Base-by-base conservation (phyloP, 192 early-diverging fungal genomes). In the Coemansia sp. region DNA sequence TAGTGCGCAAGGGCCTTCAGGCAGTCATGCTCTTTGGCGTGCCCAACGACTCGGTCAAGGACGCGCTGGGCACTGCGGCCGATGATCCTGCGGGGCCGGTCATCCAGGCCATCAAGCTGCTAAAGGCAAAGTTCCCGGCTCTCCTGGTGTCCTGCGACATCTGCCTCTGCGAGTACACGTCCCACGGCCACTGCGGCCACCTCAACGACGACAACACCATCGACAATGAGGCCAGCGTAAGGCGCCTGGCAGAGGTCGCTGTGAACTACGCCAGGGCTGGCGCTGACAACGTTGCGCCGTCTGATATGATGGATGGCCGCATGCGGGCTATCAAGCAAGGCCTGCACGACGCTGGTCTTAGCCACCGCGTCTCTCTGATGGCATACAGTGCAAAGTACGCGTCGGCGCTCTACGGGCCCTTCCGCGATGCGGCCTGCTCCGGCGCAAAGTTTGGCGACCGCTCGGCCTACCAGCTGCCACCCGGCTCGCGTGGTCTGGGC, bases 251-350 rank as follows among this genome's bases (percentile, higher is more conserved):
- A 0, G 82, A 92, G 53, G 89, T 97, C 4, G 84, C 91, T 8
- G 70, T 93, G 31, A 81, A 74, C 39, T 99, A 95, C 77, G 94
- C 93, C 14, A 80, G 86, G 48, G 94, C 94, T 3, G 96, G 94
- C 33, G 90, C 90, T 37, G 90, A 95, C 30, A 84, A 90, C 53
- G 88, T 97, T 5, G 87, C 93, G 3, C 95, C 95, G 8, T 91
- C 89, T 11, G 95, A 98, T 65, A 98, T 98, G 95, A 97, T 96
- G 94, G 96, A 95, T 42, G 90, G 90, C 32, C 84, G 96, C 50
- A 89, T 99, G 65, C 77, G 83, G 46, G 88, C 89, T 7, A 97
- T 99, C 76, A 99, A 99, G 79, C 68, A 91, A 64, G 80, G 78
- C 0, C 77, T 99, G 25, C 68, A 89, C 4, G 77, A 80, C 14